Percentiles rank a stretch among this genome's conserved stretches.
Evolutionary conservation across 1,139 yeast genomes (phyloP).

Genomic region (Pichia sp.): DNA sequence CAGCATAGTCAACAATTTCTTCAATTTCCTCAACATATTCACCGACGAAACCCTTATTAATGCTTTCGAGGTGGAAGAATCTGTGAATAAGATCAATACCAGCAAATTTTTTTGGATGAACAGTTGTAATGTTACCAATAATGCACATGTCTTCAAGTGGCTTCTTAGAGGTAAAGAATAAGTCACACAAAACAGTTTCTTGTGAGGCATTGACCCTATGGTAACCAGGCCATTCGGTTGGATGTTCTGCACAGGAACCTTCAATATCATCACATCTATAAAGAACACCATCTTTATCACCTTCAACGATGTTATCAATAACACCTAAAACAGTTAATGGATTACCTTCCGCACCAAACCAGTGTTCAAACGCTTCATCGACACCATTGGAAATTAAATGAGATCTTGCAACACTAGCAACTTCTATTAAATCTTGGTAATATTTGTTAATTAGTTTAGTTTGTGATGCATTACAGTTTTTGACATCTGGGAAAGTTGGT

Average conservation of each 20-base stretch:
- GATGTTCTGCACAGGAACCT: conserved; percentile 17
- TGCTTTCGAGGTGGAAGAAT: conserved; percentile 25
- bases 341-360: conserved; percentile 22
- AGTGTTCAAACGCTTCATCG: conserved; percentile 26
- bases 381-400: conserved; percentile 27
- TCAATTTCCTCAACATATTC: conserved; percentile 29
- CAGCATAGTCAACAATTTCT: conserved; percentile 25
- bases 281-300: conserved; percentile 14
- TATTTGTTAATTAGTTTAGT: conserved; percentile 16
- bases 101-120: conserved; percentile 24
- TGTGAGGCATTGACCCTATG: conserved; percentile 14
- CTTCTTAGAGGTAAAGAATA: conserved; percentile 26
- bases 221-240: conserved; percentile 16
- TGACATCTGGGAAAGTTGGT: conserved; percentile 8
- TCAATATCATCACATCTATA: conserved; percentile 22
- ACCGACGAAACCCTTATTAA: conserved; percentile 24
- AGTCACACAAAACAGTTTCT: conserved; percentile 31
- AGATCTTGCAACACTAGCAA: conserved; percentile 26
- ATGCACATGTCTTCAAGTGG: conserved; percentile 27
- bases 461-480: conserved; percentile 18
- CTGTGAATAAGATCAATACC: conserved; percentile 31
- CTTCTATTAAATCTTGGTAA: conserved; percentile 24
- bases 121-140: conserved; percentile 23
- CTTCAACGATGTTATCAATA: conserved; percentile 17
- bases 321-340: conserved; percentile 17